A percentile compares a stretch with the other conserved stretches of the same genome.
phyloP scores from a whole-genome alignment of 2,329 filamentous ascomycete genomes.

The Aspergillus clavatus region DNA sequence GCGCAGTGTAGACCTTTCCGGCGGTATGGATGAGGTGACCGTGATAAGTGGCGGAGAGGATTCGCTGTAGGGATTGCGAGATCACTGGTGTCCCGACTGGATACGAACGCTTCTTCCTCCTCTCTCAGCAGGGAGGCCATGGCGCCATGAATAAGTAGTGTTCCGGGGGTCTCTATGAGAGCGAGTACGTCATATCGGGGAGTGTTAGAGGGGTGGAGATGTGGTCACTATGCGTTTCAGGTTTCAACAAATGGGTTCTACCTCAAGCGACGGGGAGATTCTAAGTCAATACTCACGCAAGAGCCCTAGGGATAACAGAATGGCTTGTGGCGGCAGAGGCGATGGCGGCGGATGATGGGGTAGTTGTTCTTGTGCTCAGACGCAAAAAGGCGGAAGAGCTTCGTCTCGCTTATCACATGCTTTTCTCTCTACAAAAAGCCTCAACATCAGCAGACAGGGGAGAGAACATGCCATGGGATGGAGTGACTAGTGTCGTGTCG shows the following conservation, averaged over 20 bases:
- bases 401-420: constrained; percentile 20
- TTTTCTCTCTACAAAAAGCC: background rate
- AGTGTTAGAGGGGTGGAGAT: constrained; percentile 6
- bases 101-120: constrained; percentile 25
- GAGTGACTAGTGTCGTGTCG: no score
- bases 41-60: constrained; percentile 48
- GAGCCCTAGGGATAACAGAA: background rate
- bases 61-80: constrained; percentile 17
- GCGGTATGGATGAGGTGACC: constrained; percentile 66
- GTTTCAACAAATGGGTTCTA: background rate
- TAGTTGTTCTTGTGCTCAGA: constrained; percentile 11
- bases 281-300: background rate
- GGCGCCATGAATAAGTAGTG: constrained; percentile 26
- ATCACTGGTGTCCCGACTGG: constrained; percentile 17
- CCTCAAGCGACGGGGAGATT: background rate
- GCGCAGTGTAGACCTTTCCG: constrained; percentile 55
- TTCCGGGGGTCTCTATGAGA: constrained; percentile 16
- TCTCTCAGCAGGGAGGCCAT: constrained; percentile 30
- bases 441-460: background rate
- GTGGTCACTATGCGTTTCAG: constrained; percentile 3
- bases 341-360: background rate
- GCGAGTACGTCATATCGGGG: constrained; percentile 27
- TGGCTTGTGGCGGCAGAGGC: background rate
- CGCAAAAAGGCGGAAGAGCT: constrained; percentile 10
- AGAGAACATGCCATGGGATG: background rate